phyloP scores from a whole-genome alignment of 768 basidiomycete species.

The Crucibulum laeve region DNA sequence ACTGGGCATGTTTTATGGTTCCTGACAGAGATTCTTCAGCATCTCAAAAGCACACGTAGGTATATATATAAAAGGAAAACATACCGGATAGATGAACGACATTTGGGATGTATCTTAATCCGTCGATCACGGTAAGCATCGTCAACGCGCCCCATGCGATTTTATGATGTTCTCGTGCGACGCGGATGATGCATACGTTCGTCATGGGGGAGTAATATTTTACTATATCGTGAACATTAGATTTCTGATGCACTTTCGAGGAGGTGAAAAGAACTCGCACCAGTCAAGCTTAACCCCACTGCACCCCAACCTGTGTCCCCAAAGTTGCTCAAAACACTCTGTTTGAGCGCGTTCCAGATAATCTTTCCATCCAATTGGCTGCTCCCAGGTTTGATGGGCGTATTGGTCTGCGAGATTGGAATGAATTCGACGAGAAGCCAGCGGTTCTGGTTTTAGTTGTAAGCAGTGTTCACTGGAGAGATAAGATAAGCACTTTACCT shows the following conservation, averaged over 20 bases:
- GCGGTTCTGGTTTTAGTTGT: slow-evolving; percentile 65
- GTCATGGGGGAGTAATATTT: slow-evolving; percentile 87
- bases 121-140: slow-evolving; percentile 60
- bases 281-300: slow-evolving; percentile 64
- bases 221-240: slow-evolving; percentile 37
- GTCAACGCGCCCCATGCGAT: slow-evolving; percentile 80
- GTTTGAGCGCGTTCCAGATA: slow-evolving; percentile 65
- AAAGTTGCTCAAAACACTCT: slow-evolving; percentile 68
- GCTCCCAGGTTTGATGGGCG: slow-evolving; percentile 4
- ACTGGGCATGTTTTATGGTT: slow-evolving; percentile 81
- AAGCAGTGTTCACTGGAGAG: slow-evolving; percentile 2
- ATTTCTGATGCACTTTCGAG: neutral
- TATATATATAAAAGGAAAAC: slow-evolving; percentile 11
- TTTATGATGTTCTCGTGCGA: slow-evolving; percentile 75
- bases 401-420: slow-evolving; percentile 27
- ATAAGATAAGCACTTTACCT: slow-evolving; percentile 28
- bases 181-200: slow-evolving; percentile 80
- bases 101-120: slow-evolving; percentile 59
- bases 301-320: slow-evolving; percentile 88
- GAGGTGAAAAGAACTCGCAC: slow-evolving; percentile 32
- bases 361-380: slow-evolving; percentile 51
- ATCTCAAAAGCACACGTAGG: neutral
- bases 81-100: slow-evolving; percentile 79
- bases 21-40: slow-evolving; percentile 36
- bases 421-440: slow-evolving; percentile 89